Base-by-base conservation (phyloP, 2,329 filamentous ascomycete genomes). In the Chaetomium globosum region DNA sequence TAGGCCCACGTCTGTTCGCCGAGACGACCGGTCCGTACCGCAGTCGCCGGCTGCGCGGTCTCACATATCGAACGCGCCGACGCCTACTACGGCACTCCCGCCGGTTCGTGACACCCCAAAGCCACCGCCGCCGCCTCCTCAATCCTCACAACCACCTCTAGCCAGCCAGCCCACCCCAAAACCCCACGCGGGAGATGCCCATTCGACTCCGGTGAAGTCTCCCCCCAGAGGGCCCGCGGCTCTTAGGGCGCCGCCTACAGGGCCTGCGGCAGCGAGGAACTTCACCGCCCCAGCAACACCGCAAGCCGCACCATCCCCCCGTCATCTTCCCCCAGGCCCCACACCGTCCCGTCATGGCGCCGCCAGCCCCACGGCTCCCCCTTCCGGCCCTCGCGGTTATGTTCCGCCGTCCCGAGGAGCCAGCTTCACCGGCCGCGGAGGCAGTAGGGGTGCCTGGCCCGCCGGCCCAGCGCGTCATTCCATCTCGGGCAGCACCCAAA, bases 151-250 rank as follows among this genome's bases (percentile, higher is more conserved):
- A 33, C 65, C 58, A 7, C 31, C 60, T 26, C 61, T 57, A 31
- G 39, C 60, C 12, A 46, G 33, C 23, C 66, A 59, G 36, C 52
- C 70, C 60, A 61, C 69, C 57, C 21, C 68, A 65, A 57, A 70
- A 65, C 57, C 70, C 36, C 66, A 65, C 23, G 65, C 64, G 26
- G 67, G 71, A 70, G 53, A 75, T 71, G 46, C 70, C 70, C 54
- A 70, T 64, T 31, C 74, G 65, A 43, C 74, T 70, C 63, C 78
- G 73, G 31, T 73, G 16, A 77, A 77, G 68, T 85, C 84, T 21
- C 84, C 84, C 13, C 84, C 84, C 3, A 81, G 83, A 59, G 84
- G 83, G 0, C 84, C 84, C 31, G 83, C 84, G 13, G 83, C 83
- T 16, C 74, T 85, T 21, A 79, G 83, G 67, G 79, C 77, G 13